These are phyloP conservation scores for Xylariaceae sp. DNA, from an alignment of 2,329 filamentous ascomycete species.

Conservation along the genomic window DNA sequence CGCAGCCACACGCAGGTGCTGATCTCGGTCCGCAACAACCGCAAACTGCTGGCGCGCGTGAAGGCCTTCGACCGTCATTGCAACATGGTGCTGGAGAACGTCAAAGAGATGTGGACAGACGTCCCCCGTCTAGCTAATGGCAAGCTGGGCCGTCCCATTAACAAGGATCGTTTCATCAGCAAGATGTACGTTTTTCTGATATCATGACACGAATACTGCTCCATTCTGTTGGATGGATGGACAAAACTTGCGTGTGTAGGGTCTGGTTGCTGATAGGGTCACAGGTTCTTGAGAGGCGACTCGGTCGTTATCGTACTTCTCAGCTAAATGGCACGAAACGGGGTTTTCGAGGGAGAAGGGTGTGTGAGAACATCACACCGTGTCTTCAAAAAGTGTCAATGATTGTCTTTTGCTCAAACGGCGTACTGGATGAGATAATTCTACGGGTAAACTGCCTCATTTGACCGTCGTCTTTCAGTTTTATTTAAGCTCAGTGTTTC, in stretches of 20 bases:
- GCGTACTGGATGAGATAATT: constrained; percentile 9
- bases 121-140: constrained; percentile 75
- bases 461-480: constrained; percentile 1
- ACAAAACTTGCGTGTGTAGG: not conserved
- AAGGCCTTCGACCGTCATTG: constrained; percentile 98
- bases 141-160: constrained; percentile 84
- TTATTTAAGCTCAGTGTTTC: not conserved
- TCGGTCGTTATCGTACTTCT: constrained; percentile 82
- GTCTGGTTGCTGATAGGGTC: constrained; percentile 6
- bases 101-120: constrained; percentile 99
- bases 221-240: not conserved
- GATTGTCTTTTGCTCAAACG: constrained; percentile 3
- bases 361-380: constrained; percentile 6
- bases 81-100: constrained; percentile 98
- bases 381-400: constrained; percentile 2
- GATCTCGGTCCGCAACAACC: constrained; percentile 96
- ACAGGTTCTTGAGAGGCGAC: constrained; percentile 78
- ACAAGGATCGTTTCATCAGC: constrained; percentile 97
- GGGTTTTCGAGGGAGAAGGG: not conserved
- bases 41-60: constrained; percentile 92
- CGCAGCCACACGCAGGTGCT: constrained; percentile 92
- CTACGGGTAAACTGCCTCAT: not conserved
- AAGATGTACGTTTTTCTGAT: constrained; percentile 66
- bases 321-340: constrained; percentile 48
- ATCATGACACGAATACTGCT: not conserved